phyloP scores from a whole-genome alignment of 306 rosid species.

The Rubus parviflorus region DNA sequence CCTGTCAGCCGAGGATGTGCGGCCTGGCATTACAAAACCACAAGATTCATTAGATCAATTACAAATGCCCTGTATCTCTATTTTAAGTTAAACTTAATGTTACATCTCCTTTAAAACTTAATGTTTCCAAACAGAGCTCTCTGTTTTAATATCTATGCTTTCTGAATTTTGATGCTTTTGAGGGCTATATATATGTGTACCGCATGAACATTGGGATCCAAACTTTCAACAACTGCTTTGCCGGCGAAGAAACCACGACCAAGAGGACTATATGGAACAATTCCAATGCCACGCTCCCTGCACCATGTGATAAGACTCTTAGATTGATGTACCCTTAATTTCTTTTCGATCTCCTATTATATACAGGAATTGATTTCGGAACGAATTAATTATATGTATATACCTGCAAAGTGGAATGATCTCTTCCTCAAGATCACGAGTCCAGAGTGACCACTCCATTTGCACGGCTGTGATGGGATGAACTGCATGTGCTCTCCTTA shows the following conservation, averaged over 20 bases:
- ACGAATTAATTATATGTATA: too few relatives aligned
- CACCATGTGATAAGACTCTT: background rate
- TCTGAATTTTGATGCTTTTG: too few relatives aligned
- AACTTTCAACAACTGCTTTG: constrained; percentile 51
- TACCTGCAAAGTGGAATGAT: too few relatives aligned
- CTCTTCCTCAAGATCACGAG: background rate
- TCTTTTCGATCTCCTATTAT: too few relatives aligned
- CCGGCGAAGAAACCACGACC: constrained; percentile 73
- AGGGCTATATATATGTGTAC: constrained; percentile 24
- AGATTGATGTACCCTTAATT: too few relatives aligned
- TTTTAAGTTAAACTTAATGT: too few relatives aligned
- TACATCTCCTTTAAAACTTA: too few relatives aligned
- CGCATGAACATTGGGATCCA: constrained; percentile 30
- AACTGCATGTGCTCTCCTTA: constrained; percentile 78
- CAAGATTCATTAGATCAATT: too few relatives aligned
- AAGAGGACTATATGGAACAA: constrained; percentile 65
- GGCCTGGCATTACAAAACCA: constrained; percentile 20
- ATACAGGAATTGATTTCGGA: too few relatives aligned
- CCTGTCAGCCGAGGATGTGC: constrained; percentile 35
- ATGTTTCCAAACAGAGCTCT: too few relatives aligned
- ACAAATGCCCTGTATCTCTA: too few relatives aligned
- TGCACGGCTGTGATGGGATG: constrained; percentile 76
- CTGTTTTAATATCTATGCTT: too few relatives aligned
- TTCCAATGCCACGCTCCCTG: constrained; percentile 72
- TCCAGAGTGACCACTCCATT: constrained; percentile 82